These are phyloP conservation scores for Cantharellus cinnabarinus DNA, from an alignment of 768 basidiomycete genomes.

Conservation along the genomic window DNA sequence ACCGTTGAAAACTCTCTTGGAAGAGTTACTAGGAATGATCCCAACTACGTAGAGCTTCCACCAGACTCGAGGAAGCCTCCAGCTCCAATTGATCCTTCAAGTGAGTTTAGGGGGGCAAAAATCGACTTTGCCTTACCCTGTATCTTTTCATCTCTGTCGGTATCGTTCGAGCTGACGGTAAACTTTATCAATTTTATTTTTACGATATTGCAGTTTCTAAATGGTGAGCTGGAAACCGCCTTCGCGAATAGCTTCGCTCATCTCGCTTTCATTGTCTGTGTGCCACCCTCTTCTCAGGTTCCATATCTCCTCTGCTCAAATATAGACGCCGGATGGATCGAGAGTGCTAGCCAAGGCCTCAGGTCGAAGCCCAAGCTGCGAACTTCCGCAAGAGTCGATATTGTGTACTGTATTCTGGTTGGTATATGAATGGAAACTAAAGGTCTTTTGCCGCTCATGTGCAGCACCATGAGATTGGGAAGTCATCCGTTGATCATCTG, in stretches of 20 bases:
- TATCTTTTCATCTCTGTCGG: too few species aligned
- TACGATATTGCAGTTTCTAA: slow-evolving; percentile 40
- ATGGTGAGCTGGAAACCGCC: slow-evolving; percentile 25
- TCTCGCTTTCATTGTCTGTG: neutral
- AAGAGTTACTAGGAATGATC: slow-evolving; percentile 39
- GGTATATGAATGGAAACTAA: too few species aligned
- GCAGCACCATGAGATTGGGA: too few species aligned
- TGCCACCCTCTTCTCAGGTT: slow-evolving; percentile 20
- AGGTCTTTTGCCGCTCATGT: too few species aligned
- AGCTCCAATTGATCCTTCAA: slow-evolving; percentile 76
- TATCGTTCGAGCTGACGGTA: neutral
- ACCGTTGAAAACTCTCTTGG: slow-evolving; percentile 58
- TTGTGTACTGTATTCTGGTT: too few species aligned
- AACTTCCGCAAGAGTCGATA: too few species aligned
- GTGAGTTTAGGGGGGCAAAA: slow-evolving; percentile 25
- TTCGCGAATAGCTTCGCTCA: neutral
- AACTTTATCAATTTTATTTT: neutral
- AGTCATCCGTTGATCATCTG: too few species aligned
- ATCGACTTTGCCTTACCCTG: too few species aligned
- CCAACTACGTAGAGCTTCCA: slow-evolving; percentile 44
- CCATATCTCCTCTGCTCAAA: slow-evolving; percentile 79
- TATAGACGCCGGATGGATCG: slow-evolving; percentile 18
- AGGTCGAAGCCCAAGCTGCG: too few species aligned
- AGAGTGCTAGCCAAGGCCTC: too few species aligned
- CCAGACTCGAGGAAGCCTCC: slow-evolving; percentile 64